phyloP scores from a whole-genome alignment of 75 land plant genomes.

The Picea glauca region DNA sequence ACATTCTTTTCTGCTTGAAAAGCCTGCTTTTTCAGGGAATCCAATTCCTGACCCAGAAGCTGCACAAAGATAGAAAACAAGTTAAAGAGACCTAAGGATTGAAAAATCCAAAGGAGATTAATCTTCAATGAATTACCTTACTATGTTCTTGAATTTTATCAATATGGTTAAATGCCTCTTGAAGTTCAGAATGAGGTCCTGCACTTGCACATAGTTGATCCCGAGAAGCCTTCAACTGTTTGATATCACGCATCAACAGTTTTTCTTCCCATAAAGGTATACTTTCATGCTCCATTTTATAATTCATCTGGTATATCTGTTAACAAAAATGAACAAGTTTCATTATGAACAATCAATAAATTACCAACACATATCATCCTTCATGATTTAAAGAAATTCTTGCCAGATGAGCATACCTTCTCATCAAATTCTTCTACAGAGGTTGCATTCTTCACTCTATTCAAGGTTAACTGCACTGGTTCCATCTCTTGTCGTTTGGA shows the following conservation, averaged over 20 bases:
- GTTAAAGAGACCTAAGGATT: not conserved
- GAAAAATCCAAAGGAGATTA: not conserved
- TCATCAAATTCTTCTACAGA: slow-evolving; percentile 63
- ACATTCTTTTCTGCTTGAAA: slow-evolving; percentile 25
- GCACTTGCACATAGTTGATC: slow-evolving; percentile 44
- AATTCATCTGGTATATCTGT: slow-evolving; percentile 58
- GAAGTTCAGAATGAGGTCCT: slow-evolving; percentile 46
- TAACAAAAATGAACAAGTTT: not conserved
- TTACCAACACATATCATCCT: not conserved
- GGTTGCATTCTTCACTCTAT: slow-evolving; percentile 38
- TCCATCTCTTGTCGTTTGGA: slow-evolving; percentile 53
- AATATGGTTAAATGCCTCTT: slow-evolving; percentile 52
- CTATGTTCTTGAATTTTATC: slow-evolving; percentile 49
- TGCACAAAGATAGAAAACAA: slow-evolving; percentile 13
- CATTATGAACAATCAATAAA: not conserved
- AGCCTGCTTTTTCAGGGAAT: slow-evolving; percentile 28
- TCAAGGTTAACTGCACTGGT: slow-evolving; percentile 37
- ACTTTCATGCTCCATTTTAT: slow-evolving; percentile 76
- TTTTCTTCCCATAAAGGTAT: slow-evolving; percentile 79
- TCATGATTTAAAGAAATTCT: not conserved
- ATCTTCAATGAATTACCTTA: slow-evolving; percentile 32
- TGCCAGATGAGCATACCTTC: slow-evolving; percentile 22
- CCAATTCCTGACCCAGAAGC: slow-evolving; percentile 49
- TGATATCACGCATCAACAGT: slow-evolving; percentile 70
- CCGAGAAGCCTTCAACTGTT: slow-evolving; percentile 56